A percentile compares a stretch with the other conserved stretches of the same genome.
Conservation (phyloP, 192 early-diverging fungal genomes). For the Mycoemilia scoparia region DNA sequence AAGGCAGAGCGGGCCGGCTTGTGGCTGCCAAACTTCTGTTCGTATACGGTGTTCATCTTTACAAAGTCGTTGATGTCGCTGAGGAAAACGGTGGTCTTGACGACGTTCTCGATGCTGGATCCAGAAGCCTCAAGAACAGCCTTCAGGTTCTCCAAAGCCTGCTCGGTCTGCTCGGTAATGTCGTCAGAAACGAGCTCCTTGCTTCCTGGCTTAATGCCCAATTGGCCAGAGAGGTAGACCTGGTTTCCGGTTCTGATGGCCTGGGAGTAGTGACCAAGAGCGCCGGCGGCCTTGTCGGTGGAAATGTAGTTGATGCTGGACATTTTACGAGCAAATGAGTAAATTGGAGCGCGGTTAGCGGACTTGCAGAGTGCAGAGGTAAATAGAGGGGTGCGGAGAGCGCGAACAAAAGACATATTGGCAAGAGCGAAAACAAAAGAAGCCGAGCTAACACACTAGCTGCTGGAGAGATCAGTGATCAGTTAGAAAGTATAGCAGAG, state of each 20-base stretch:
- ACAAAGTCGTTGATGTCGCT: conserved; percentile 83
- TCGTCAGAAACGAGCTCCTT: conserved; percentile 55
- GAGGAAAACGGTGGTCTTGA: conserved; percentile 94
- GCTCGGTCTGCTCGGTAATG: conserved; percentile 53
- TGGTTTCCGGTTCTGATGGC: conserved; percentile 70
- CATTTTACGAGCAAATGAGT: conserved; percentile 5
- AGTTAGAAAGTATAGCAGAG: too few relatives aligned
- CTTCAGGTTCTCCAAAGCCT: conserved; percentile 64
- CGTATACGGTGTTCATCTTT: conserved; percentile 80
- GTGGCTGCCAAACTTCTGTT: conserved; percentile 42
- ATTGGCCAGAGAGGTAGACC: conserved; percentile 65
- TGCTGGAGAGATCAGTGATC: too few relatives aligned
- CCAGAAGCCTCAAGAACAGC: conserved; percentile 68
- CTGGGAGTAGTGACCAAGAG: conserved; percentile 63
- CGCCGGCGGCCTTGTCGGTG: conserved; percentile 44
- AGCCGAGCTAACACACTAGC: too few relatives aligned
- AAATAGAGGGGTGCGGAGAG: neutral
- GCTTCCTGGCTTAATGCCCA: conserved; percentile 53
- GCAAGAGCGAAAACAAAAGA: too few relatives aligned
- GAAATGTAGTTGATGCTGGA: conserved; percentile 28
- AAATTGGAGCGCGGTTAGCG: neutral
- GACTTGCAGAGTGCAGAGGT: neutral
- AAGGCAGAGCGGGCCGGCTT: conserved; percentile 62
- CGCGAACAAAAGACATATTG: neutral
- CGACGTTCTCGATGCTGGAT: conserved; percentile 62